These are phyloP conservation scores for Monilinia polystroma DNA, from an alignment of 2,329 filamentous ascomycete species.

Conservation along the genomic window DNA sequence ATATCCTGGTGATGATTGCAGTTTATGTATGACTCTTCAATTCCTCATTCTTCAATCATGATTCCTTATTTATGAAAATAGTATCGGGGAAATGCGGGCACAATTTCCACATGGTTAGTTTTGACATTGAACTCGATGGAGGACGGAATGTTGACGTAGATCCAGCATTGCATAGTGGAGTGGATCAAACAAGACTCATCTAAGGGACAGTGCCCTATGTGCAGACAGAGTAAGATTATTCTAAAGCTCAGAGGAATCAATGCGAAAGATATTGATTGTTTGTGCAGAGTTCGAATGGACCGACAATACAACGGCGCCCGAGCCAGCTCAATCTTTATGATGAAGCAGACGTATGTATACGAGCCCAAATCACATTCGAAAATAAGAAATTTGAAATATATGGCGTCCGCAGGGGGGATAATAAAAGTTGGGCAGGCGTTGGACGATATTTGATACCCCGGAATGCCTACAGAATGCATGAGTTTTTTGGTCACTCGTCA, in stretches of 20 bases:
- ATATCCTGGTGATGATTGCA: conserved; percentile 95
- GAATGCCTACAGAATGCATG: conserved; percentile 7
- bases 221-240: conserved; percentile 72
- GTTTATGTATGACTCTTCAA: conserved; percentile 64
- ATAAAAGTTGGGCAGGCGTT: conserved; percentile 4
- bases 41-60: background rate
- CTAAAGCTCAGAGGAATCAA: background rate
- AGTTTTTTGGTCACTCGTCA: background rate
- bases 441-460: conserved; percentile 19
- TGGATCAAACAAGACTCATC: conserved; percentile 96
- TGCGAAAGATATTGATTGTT: conserved; percentile 1
- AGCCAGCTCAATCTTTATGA: background rate
- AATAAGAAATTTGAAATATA: background rate
- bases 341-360: background rate
- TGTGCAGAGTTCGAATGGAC: conserved; percentile 22
- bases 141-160: conserved; percentile 14
- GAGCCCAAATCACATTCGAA: background rate
- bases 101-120: conserved; percentile 89
- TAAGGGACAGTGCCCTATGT: conserved; percentile 96
- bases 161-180: conserved; percentile 86
- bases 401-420: conserved; percentile 2
- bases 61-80: conserved; percentile 42
- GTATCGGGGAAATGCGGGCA: conserved; percentile 96
- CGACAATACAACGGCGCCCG: conserved; percentile 14
- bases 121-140: background rate